phyloP scores from a whole-genome alignment of 2,329 filamentous ascomycete genomes.

The Trichoderma asperellum region DNA sequence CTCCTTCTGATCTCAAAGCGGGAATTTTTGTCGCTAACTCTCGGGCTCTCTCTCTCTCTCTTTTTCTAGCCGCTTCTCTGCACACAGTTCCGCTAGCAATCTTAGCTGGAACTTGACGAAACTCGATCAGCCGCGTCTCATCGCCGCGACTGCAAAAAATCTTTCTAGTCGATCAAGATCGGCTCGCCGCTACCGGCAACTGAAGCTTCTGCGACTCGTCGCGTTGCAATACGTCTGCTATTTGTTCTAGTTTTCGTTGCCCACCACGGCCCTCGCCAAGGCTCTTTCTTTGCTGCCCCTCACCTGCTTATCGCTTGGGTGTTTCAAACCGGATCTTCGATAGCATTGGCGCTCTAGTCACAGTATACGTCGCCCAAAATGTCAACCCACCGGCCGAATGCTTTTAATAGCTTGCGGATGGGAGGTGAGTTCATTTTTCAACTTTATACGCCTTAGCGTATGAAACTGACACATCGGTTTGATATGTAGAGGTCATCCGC shows the following conservation, averaged over 20 bases:
- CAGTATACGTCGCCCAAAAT: conserved; percentile 52
- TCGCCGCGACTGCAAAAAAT: conserved; percentile 9
- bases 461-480: background rate
- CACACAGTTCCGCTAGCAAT: background rate
- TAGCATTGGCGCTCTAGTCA: conserved; percentile 38
- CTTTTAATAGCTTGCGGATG: conserved; percentile 88
- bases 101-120: conserved; percentile 7
- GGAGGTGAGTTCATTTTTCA: conserved; percentile 72
- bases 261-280: conserved; percentile 45
- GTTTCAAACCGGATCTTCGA: conserved; percentile 34
- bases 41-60: background rate
- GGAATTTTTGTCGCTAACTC: conserved; percentile 24
- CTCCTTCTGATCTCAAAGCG: background rate
- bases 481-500: conserved; percentile 80
- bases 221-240: conserved; percentile 5
- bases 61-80: conserved; percentile 10
- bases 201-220: conserved; percentile 24
- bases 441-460: background rate
- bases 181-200: conserved; percentile 3
- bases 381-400: conserved; percentile 90
- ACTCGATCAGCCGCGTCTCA: conserved; percentile 15
- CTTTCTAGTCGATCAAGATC: conserved; percentile 16
- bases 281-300: conserved; percentile 38
- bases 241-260: conserved; percentile 37
- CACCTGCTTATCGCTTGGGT: conserved; percentile 35